Evolutionary conservation across 257 asterid genomes (phyloP), one percentile per base, ranked within the genome.

Genomic region (Solanum sparsipilum): DNA sequence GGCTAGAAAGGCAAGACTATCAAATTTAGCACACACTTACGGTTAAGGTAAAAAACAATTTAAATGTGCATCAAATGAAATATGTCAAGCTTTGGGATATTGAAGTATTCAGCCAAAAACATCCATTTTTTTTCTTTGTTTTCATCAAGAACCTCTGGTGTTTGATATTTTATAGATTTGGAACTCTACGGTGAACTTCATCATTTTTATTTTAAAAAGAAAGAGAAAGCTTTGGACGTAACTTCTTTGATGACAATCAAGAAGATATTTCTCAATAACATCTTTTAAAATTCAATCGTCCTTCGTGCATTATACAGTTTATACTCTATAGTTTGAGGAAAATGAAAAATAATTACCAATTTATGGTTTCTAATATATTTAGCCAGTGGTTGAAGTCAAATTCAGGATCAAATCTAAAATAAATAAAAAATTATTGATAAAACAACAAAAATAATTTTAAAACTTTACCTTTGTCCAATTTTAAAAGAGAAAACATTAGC

Each of bases 141-240:
- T 48, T 48, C 60, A 48, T 48, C 23, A 18, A 52, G n/a, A 52
- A 52, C 65, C 56, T 46, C 56, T 4, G 0, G 56, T 5, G 56
- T 13, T 5, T 46, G 56, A 46, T 46, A 46, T 27, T 27, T 27
- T 27, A 27, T 46, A 46, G 56, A 46, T 46, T 46, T 13, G 56
- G 7, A 0, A 46, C 6, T 1, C 3, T 0, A 46, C 0, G 7
- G 0, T 46, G 56, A 46, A 46, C 56, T 4, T 46, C 0, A 46
- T 7, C 56, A 13, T 0, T 46, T 46, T 13, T 46, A 46, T 46
- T 46, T 46, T 46, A 13, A 46, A 46, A 46, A 6, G 0, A 46
- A 46, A 46, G 6, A 46, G 18, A 46, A 0, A 46, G 18, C 0
- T 0, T 0, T 0, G 6, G 0, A 13, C 18, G 2, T 46, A 46